Percentiles rank a stretch among this genome's conserved stretches.
Evolutionary conservation across 768 basidiomycete genomes (phyloP).

Genomic region (Hydnomerulius pinastri): DNA sequence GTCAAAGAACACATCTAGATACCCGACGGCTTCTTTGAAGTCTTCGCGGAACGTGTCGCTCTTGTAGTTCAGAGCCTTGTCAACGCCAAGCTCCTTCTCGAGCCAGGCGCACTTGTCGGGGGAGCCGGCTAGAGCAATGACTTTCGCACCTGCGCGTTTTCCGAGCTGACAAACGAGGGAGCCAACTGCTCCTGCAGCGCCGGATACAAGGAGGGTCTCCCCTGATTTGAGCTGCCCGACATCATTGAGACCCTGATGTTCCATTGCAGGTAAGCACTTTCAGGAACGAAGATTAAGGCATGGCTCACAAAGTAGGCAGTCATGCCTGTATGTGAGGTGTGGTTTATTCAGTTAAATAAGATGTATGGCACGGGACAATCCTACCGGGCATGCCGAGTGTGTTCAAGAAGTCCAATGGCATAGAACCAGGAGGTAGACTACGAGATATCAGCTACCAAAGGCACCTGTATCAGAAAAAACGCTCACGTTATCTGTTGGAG

Average conservation of each 20-base stretch:
- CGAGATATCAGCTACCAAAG: neutral
- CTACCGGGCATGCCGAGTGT: slow-evolving; percentile 74
- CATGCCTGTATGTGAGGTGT: slow-evolving; percentile 54
- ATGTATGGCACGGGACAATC: slow-evolving; percentile 12
- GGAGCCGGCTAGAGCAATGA: slow-evolving; percentile 87
- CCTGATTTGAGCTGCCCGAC: slow-evolving; percentile 80
- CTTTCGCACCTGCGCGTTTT: slow-evolving; percentile 74
- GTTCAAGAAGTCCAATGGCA: slow-evolving; percentile 78
- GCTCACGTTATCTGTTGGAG: slow-evolving; percentile 59
- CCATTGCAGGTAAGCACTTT: slow-evolving; percentile 3
- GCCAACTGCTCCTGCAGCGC: slow-evolving; percentile 92
- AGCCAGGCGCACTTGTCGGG: slow-evolving; percentile 86
- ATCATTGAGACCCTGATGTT: slow-evolving; percentile 72
- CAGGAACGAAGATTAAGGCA: neutral
- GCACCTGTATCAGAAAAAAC: neutral
- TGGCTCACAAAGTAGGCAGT: slow-evolving; percentile 85
- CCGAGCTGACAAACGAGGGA: slow-evolving; percentile 82
- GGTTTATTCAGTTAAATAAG: neutral
- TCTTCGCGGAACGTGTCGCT: slow-evolving; percentile 66
- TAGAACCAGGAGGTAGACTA: slow-evolving; percentile 60
- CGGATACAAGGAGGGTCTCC: slow-evolving; percentile 84
- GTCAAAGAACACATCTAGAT: slow-evolving; percentile 84
- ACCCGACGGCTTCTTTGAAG: slow-evolving; percentile 70
- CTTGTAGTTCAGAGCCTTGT: slow-evolving; percentile 88
- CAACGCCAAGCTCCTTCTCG: slow-evolving; percentile 79